Conservation (phyloP, 352 stramenopile genomes). For the Phytopythium vexans region DNA sequence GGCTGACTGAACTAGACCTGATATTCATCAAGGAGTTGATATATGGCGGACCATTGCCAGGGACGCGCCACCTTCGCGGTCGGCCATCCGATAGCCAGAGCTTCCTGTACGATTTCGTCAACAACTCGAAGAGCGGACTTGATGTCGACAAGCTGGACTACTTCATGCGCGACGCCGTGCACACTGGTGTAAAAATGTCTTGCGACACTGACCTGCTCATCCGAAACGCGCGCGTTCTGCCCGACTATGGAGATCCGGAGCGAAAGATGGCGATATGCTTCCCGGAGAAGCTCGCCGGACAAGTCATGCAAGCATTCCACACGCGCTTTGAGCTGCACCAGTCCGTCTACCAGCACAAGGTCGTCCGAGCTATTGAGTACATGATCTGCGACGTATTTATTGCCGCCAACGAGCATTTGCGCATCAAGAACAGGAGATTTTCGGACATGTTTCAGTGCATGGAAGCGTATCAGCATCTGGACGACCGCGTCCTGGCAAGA, state of each 20-base stretch:
- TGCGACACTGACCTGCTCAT: constrained; percentile 78
- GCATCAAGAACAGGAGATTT: constrained; percentile 60
- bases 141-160: constrained; percentile 93
- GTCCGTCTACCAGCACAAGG: constrained; percentile 86
- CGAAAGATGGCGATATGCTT: constrained; percentile 74
- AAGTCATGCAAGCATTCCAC: constrained; percentile 88
- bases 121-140: constrained; percentile 81
- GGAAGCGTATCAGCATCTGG: constrained; percentile 79
- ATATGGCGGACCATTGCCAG: constrained; percentile 50
- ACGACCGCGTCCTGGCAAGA: constrained; percentile 70
- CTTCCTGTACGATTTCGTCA: constrained; percentile 90
- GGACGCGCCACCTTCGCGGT: constrained; percentile 28
- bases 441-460: constrained; percentile 62
- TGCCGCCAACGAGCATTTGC: constrained; percentile 55
- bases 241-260: constrained; percentile 43
- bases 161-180: constrained; percentile 78
- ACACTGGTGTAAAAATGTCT: constrained; percentile 72
- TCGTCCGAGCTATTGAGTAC: constrained; percentile 79
- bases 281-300: constrained; percentile 80
- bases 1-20: constrained; percentile 45
- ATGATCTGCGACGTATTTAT: constrained; percentile 86
- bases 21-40: constrained; percentile 84
- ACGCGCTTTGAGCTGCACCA: constrained; percentile 87
- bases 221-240: constrained; percentile 62
- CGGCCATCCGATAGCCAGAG: constrained; percentile 34